phyloP scores from a whole-genome alignment of 139 green algal species.

The Chlamydomonas urium region DNA sequence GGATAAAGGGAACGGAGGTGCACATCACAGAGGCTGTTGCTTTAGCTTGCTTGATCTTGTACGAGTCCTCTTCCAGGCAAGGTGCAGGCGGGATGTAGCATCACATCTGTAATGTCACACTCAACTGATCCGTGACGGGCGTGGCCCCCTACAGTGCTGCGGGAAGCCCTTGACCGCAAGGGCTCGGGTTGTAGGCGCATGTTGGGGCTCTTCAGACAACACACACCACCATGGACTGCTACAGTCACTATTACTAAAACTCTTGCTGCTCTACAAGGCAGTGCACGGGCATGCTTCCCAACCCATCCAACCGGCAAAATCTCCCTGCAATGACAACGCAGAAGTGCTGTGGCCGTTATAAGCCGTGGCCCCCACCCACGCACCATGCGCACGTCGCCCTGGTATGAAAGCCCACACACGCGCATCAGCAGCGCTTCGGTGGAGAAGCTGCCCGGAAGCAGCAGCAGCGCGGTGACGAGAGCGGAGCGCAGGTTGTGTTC shows the following conservation, averaged over 20 bases:
- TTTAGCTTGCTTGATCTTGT: no score
- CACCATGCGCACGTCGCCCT: neutral
- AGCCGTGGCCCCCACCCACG: neutral
- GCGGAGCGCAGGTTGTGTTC: neutral
- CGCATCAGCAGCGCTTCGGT: slow-evolving; percentile 1
- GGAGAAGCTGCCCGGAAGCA: neutral
- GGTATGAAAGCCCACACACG: no score
- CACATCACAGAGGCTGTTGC: no score
- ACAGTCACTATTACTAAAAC: neutral
- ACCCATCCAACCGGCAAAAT: neutral
- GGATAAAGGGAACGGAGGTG: no score
- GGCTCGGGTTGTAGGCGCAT: no score
- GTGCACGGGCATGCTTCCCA: neutral
- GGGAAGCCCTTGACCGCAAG: no score
- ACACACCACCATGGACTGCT: neutral
- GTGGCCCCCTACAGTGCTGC: no score
- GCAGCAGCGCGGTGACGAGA: slow-evolving; percentile 1
- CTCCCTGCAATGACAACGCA: neutral
- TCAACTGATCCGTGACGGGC: no score
- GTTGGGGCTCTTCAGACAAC: no score
- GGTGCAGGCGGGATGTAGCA: no score
- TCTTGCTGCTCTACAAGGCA: slow-evolving; percentile 1
- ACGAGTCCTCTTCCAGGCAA: no score
- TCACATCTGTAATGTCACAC: no score
- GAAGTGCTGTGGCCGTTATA: neutral